These are phyloP conservation scores for Neurospora sp. DNA, from an alignment of 495 filamentous ascomycete genomes.

Conservation along the genomic window DNA sequence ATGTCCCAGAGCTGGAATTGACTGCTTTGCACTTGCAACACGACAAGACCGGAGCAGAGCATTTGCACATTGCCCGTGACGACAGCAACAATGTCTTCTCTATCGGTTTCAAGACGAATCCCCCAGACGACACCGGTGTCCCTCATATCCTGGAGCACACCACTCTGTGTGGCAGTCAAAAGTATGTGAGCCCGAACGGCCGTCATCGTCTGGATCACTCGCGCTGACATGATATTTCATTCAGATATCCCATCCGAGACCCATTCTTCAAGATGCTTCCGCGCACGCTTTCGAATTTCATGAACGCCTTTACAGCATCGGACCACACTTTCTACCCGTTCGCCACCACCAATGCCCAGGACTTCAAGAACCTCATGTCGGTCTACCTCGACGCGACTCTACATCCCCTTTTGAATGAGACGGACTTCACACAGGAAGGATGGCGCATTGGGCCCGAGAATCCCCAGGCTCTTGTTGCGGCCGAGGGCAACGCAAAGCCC, in stretches of 20 bases:
- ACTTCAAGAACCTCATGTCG: conserved; percentile 90
- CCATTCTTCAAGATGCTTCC: conserved; percentile 99
- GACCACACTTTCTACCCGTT: conserved; percentile 99
- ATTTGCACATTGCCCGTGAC: conserved; percentile 86
- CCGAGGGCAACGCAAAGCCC: conserved; percentile 27
- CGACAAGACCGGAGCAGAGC: conserved; percentile 88
- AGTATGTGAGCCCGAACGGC: conserved; percentile 43
- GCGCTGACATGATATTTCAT: conserved; percentile 15
- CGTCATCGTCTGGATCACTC: background rate
- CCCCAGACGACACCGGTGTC: conserved; percentile 88
- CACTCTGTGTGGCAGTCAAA: conserved; percentile 92
- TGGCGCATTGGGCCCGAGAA: conserved; percentile 94
- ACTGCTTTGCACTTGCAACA: conserved; percentile 84
- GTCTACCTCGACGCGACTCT: conserved; percentile 95
- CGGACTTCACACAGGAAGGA: conserved; percentile 94
- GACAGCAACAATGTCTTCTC: conserved; percentile 99
- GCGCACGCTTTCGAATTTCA: conserved; percentile 93
- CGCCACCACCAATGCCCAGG: conserved; percentile 91
- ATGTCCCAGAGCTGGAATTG: conserved; percentile 87
- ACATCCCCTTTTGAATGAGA: conserved; percentile 72
- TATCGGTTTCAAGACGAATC: conserved; percentile 97
- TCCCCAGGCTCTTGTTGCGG: conserved; percentile 43
- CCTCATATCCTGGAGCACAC: conserved; percentile 98
- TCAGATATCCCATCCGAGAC: conserved; percentile 86
- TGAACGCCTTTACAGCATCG: conserved; percentile 95